Evolutionary conservation across 768 basidiomycete species (phyloP).

Genomic region (Tricholomella constricta): DNA sequence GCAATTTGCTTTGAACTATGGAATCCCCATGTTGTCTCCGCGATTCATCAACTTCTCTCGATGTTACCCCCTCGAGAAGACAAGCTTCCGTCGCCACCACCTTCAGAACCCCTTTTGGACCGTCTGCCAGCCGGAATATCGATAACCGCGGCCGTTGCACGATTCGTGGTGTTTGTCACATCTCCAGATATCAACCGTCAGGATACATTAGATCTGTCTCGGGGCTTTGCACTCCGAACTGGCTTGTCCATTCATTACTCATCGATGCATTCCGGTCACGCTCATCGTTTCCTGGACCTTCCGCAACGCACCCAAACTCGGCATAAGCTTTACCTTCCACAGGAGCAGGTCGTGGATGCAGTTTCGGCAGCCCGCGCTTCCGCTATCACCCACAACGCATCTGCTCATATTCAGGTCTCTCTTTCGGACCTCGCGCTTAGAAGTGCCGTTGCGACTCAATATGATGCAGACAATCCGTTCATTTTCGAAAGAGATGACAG

Average conservation of each 20-base stretch:
- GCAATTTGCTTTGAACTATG: constrained; percentile 67
- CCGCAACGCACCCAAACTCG: constrained; percentile 45
- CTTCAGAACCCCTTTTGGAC: constrained; percentile 32
- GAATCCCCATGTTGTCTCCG: constrained; percentile 58
- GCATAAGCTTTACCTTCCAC: constrained; percentile 53
- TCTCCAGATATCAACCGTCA: constrained; percentile 80
- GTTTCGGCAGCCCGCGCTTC: constrained; percentile 41
- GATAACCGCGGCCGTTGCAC: constrained; percentile 57
- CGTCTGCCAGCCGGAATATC: constrained; percentile 57
- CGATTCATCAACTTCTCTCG: constrained; percentile 52
- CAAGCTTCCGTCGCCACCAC: constrained; percentile 3
- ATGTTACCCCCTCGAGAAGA: constrained; percentile 29
- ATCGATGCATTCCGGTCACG: constrained; percentile 43
- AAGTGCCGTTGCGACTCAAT: constrained; percentile 65
- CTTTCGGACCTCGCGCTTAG: constrained; percentile 55
- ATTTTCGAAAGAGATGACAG: constrained; percentile 56
- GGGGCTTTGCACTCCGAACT: constrained; percentile 66
- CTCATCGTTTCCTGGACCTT: constrained; percentile 36
- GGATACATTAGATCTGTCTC: constrained; percentile 62
- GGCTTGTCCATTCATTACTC: constrained; percentile 58
- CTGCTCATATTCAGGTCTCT: constrained; percentile 44
- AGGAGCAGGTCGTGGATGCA: constrained; percentile 50
- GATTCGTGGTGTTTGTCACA: constrained; percentile 68
- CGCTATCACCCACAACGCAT: constrained; percentile 32
- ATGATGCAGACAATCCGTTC: constrained; percentile 67